A percentile compares a stretch with the other conserved stretches of the same genome.
Evolutionary conservation across 352 stramenopile species (phyloP).

Genomic region (Thalassiosira livingstoniorum): DNA sequence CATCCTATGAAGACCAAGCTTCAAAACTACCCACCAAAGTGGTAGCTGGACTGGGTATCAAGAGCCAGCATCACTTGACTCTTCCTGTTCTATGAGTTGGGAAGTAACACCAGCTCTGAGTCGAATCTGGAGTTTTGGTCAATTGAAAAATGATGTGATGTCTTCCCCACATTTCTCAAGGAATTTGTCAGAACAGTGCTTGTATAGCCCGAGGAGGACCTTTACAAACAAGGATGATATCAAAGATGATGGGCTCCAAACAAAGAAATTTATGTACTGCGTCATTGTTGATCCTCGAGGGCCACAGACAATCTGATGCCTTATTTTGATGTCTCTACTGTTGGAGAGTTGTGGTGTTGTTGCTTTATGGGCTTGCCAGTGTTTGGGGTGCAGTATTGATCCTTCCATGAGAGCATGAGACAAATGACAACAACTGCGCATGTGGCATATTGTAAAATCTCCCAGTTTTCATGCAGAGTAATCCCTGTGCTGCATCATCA

Average conservation of each 20-base stretch:
- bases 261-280: too few relatives aligned
- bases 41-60: not conserved
- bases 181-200: not conserved
- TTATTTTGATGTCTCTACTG: too few relatives aligned
- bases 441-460: too few relatives aligned
- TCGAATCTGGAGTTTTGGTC: slow-evolving; percentile 28
- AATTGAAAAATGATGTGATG: slow-evolving; percentile 19
- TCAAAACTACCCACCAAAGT: not conserved
- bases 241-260: slow-evolving; percentile 13
- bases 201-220: not conserved
- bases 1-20: not conserved
- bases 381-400: too few relatives aligned
- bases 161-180: not conserved
- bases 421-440: too few relatives aligned
- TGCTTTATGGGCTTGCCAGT: too few relatives aligned
- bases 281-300: too few relatives aligned
- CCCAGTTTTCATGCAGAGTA: too few relatives aligned
- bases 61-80: slow-evolving; percentile 1
- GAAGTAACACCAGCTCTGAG: slow-evolving; percentile 20
- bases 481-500: too few relatives aligned
- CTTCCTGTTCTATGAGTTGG: slow-evolving; percentile 12
- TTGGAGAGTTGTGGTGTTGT: too few relatives aligned
- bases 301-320: too few relatives aligned
- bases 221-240: not conserved
- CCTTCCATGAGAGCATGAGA: too few relatives aligned